Conservation (phyloP, 2,329 filamentous ascomycete species). For the Fusarium sp. region DNA sequence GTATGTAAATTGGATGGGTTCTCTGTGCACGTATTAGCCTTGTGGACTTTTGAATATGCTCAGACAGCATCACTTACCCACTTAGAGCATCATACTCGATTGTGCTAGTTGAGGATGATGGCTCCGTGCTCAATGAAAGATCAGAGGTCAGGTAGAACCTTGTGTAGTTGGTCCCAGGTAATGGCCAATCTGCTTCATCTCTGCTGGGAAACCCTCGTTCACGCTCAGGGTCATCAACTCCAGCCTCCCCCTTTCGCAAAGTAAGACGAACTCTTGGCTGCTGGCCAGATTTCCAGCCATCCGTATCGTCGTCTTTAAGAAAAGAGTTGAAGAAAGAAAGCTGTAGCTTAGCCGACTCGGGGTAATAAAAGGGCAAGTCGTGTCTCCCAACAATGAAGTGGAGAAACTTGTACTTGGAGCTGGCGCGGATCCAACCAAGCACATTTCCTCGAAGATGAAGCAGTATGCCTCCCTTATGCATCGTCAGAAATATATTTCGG, state of each 20-base stretch:
- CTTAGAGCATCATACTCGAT: neutral
- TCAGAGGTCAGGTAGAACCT: slow-evolving; percentile 66
- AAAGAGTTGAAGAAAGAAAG: slow-evolving; percentile 75
- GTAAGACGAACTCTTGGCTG: slow-evolving; percentile 67
- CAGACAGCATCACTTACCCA: slow-evolving; percentile 51
- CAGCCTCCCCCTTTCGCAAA: slow-evolving; percentile 71
- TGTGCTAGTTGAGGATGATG: slow-evolving; percentile 43
- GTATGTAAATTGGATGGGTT: slow-evolving; percentile 65
- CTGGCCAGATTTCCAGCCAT: slow-evolving; percentile 67
- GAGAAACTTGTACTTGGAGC: slow-evolving; percentile 73
- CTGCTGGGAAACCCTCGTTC: slow-evolving; percentile 65
- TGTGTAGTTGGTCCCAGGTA: slow-evolving; percentile 70
- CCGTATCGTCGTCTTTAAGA: slow-evolving; percentile 70
- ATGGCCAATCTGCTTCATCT: slow-evolving; percentile 71
- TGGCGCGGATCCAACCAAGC: slow-evolving; percentile 69
- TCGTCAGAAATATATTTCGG: neutral
- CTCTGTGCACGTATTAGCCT: neutral
- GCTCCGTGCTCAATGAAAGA: slow-evolving; percentile 41
- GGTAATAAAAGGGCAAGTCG: slow-evolving; percentile 77
- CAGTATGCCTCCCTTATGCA: slow-evolving; percentile 54
- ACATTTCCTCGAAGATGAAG: slow-evolving; percentile 77
- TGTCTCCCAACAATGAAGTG: slow-evolving; percentile 75
- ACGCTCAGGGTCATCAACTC: slow-evolving; percentile 69
- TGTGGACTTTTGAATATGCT: slow-evolving; percentile 53
- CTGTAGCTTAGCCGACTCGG: slow-evolving; percentile 73